Evolutionary conservation across 768 basidiomycete species (phyloP).

Genomic region (button mushroom (Agaricus bisporus)): DNA sequence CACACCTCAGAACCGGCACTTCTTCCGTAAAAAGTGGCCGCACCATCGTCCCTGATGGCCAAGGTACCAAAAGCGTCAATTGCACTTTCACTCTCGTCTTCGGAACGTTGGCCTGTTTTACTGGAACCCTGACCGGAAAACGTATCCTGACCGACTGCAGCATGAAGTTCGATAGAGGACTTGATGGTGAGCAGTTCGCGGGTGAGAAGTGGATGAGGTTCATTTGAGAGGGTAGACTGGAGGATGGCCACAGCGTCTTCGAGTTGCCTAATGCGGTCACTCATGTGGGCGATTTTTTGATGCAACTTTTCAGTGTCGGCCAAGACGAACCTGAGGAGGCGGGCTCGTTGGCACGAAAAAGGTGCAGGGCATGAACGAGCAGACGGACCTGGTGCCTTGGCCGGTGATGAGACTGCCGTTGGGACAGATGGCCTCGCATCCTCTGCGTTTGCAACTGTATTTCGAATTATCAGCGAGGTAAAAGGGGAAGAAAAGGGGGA

Average conservation of each 20-base stretch:
- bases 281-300: conserved; percentile 61
- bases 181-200: conserved; percentile 61
- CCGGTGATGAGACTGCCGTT: conserved; percentile 74
- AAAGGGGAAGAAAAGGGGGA: neutral
- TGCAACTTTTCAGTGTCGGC: conserved; percentile 69
- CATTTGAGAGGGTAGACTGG: conserved; percentile 41
- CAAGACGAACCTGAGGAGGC: conserved; percentile 49
- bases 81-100: conserved; percentile 40
- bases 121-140: conserved; percentile 12
- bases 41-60: conserved; percentile 64
- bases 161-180: conserved; percentile 62
- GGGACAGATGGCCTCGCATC: conserved; percentile 74
- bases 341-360: conserved; percentile 1
- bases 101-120: neutral
- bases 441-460: conserved; percentile 58
- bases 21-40: conserved; percentile 66
- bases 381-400: conserved; percentile 64
- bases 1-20: conserved; percentile 68
- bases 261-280: conserved; percentile 63
- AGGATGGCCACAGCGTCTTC: conserved; percentile 60
- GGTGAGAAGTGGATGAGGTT: conserved; percentile 53
- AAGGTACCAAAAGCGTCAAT: conserved; percentile 68
- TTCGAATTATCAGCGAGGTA: neutral
- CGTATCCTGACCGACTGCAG: conserved; percentile 38
- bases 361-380: neutral